These are phyloP conservation scores for Aspergillus ibericus DNA, from an alignment of 2,329 filamentous ascomycete genomes.

Conservation along the genomic window DNA sequence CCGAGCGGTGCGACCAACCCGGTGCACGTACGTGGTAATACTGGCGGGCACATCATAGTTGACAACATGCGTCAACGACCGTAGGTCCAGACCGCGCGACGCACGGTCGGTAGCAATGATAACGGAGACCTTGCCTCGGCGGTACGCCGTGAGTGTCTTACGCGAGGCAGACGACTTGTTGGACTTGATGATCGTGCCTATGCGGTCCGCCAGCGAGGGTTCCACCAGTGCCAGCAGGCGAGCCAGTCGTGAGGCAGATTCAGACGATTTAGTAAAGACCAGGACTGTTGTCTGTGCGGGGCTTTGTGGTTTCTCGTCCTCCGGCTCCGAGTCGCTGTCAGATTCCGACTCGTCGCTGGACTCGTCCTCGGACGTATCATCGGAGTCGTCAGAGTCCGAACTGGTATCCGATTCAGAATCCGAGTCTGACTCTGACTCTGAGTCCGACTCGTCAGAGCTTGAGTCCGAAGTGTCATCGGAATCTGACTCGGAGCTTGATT, in stretches of 20 bases:
- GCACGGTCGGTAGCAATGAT: slow-evolving; percentile 93
- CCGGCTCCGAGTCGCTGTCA: slow-evolving; percentile 20
- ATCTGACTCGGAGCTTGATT: slow-evolving; percentile 30
- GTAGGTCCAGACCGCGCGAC: slow-evolving; percentile 83
- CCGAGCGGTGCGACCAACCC: slow-evolving; percentile 85
- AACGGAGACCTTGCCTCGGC: slow-evolving; percentile 63
- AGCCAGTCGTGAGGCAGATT: slow-evolving; percentile 81
- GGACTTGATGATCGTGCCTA: slow-evolving; percentile 75
- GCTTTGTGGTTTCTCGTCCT: slow-evolving; percentile 25
- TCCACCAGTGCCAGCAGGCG: slow-evolving; percentile 71
- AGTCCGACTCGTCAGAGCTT: slow-evolving; percentile 25
- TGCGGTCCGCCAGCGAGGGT: slow-evolving; percentile 56
- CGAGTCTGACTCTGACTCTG: slow-evolving; percentile 26
- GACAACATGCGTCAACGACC: slow-evolving; percentile 76
- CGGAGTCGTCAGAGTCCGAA: slow-evolving; percentile 20
- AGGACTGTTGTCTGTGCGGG: slow-evolving; percentile 54
- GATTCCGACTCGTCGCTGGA: slow-evolving; percentile 25
- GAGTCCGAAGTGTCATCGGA: slow-evolving; percentile 35
- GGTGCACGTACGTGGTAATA: slow-evolving; percentile 81
- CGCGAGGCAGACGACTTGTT: slow-evolving; percentile 70
- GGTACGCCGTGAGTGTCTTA: slow-evolving; percentile 67
- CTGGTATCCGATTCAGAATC: slow-evolving; percentile 26
- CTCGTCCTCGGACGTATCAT: slow-evolving; percentile 25
- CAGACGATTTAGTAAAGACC: slow-evolving; percentile 89
- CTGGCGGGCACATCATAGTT: slow-evolving; percentile 91